Evolutionary conservation across 805 yeast species (phyloP), one percentile per base, ranked within the genome.

Genomic region (Groenewaldozyma tartarivorans): DNA sequence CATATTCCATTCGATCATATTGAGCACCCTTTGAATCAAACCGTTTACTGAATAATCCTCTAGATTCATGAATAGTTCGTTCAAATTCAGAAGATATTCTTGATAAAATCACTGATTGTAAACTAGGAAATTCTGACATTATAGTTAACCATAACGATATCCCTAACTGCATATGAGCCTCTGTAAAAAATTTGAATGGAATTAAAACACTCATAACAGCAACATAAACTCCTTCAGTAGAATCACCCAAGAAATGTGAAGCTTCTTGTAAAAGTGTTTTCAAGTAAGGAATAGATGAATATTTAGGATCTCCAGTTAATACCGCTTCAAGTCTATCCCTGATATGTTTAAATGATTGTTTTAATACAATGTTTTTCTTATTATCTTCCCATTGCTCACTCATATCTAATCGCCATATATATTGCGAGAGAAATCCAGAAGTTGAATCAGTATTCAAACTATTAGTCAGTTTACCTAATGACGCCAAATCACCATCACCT

Each of bases 101-200:
- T 4, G 82, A 68, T 17, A 88, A 57, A 7, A 90, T 54, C n/a
- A 74, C 60, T 22, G 72, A 62, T 1, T 87, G 71, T 30, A 79
- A 51, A 20, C 69, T 68, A 0, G 79, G 75, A 36, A 76, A 69
- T 48, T 81, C 85, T 43, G 79, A 77, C 62, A 82, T 75, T 16
- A 84, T 71, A 35, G 85, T 76, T 33, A 82, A 66, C 97, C 97
- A 90, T 22, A 79, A 69, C n/a, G 77, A 72, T 13, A 79, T 74
- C 0, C 88, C 84, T 5, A 75, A 67, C 41, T 72, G 74, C 57
- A 87, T 72, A 3, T 77, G 63, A 15, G 64, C 62, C 0, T 79
- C 67, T 9, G 77, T 75, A 54, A 87, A 82, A 1, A 70, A 59
- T 15, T 66, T 59, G 61, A 90, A 85, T 1, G 97, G 95, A 15